Evolutionary conservation across 768 basidiomycete species (phyloP).

Genomic region (Serpula lacrymans): DNA sequence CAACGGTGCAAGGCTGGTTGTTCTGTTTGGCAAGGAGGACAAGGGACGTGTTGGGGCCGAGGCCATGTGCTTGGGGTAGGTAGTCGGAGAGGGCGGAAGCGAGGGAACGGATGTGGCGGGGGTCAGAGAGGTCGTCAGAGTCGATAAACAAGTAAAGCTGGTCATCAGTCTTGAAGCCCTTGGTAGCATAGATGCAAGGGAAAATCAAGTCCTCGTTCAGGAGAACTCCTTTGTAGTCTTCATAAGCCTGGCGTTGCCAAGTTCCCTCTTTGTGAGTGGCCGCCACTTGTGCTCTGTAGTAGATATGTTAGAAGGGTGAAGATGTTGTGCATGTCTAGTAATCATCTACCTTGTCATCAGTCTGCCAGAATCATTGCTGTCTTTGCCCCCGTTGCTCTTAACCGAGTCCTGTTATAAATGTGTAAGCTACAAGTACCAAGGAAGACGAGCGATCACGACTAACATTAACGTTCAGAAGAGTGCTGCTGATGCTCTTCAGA

Average conservation of each 20-base stretch:
- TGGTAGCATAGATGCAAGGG: slow-evolving; percentile 19
- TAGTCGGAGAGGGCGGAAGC: slow-evolving; percentile 12
- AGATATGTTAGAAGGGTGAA: neutral
- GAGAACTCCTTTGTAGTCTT: slow-evolving; percentile 17
- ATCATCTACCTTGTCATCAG: slow-evolving; percentile 13
- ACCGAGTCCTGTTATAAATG: no score
- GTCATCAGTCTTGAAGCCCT: slow-evolving; percentile 19
- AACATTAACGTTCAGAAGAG: slow-evolving; percentile 6
- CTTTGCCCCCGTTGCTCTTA: no score
- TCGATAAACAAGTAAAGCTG: slow-evolving; percentile 19
- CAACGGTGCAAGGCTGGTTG: slow-evolving; percentile 7
- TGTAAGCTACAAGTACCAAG: no score
- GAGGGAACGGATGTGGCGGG: slow-evolving; percentile 16
- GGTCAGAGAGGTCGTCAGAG: slow-evolving; percentile 18
- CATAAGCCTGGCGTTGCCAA: slow-evolving; percentile 16
- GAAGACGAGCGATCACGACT: no score
- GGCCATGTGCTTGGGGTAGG: slow-evolving; percentile 12
- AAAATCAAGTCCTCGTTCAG: slow-evolving; percentile 18
- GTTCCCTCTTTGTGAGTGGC: slow-evolving; percentile 10
- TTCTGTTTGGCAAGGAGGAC: slow-evolving; percentile 16
- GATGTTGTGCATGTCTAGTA: neutral
- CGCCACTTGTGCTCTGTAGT: slow-evolving; percentile 13
- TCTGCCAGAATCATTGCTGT: slow-evolving; percentile 5
- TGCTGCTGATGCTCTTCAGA: slow-evolving; percentile 6
- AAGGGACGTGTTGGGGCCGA: slow-evolving; percentile 18